Evolutionary conservation across 1,284 basidiomycete species (phyloP).

Genomic region (Pterulicium gracile): DNA sequence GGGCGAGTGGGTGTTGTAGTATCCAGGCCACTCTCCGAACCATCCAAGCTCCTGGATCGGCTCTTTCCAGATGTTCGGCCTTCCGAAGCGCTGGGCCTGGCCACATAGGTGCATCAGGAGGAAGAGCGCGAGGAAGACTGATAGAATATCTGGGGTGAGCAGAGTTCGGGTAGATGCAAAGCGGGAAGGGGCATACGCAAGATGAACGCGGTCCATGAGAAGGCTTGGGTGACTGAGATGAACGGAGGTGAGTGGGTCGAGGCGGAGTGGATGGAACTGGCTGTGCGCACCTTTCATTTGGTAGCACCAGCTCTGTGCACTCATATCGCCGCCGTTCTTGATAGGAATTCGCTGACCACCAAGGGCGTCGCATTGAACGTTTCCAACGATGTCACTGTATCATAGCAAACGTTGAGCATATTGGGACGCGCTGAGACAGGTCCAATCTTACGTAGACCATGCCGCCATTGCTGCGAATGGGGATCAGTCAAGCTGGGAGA

Average conservation of each 20-base stretch:
- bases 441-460: constrained; percentile 55
- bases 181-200: constrained; percentile 28
- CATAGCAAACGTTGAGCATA: constrained; percentile 4
- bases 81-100: constrained; percentile 30
- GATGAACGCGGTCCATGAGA: constrained; percentile 63
- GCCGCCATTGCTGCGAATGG: constrained; percentile 49
- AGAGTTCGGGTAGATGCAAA: not conserved
- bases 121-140: constrained; percentile 22
- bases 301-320: constrained; percentile 49
- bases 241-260: no score
- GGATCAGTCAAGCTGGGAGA: constrained; percentile 7
- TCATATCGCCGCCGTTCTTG: constrained; percentile 46
- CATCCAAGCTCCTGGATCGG: constrained; percentile 40
- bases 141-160: not conserved
- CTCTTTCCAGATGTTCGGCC: constrained; percentile 26
- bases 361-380: constrained; percentile 49
- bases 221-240: constrained; percentile 62
- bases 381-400: constrained; percentile 57
- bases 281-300: no score
- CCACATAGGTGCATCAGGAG: constrained; percentile 25
- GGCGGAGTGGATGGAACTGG: no score
- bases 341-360: constrained; percentile 35
- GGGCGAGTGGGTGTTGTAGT: constrained; percentile 26
- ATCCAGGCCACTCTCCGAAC: constrained; percentile 39
- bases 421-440: no score